Evolutionary conservation across 352 stramenopile genomes (phyloP), one percentile per base, ranked within the genome.

Genomic region (Globisporangium okanoganense): DNA sequence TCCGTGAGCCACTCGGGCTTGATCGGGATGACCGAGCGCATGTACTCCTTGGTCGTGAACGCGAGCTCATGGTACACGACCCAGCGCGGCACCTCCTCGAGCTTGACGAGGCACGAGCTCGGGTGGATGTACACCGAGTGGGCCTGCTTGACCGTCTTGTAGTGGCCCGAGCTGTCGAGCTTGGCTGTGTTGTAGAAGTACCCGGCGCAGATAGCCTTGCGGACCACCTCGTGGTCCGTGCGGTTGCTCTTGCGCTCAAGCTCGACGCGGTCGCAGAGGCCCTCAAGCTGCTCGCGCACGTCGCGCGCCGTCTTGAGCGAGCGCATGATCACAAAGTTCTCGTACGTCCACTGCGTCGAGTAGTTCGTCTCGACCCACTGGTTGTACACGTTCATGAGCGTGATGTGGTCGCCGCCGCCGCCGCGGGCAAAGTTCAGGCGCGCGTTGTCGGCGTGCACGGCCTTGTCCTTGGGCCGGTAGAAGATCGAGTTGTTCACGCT

Each of bases 151-250:
- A 99, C 88, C 5, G 98, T 99, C 82, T 99, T 97, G 77, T 99
- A 99, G 45, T 98, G 90, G 3, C 97, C 97, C 10, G 89, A 97
- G 58, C 71, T 89, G 60, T 98, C 88, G 16, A 99, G 73, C 69
- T 98, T 98, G 22, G 97, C 96, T 5, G 96, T 98, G 76, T 99
- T 98, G 80, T 99, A 99, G 71, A 99, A 99, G 85, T 98, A 99
- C 22, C 98, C 98, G 5, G 96, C 92, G 29, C 94, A 99, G 33
- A 99, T 96, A 10, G 97, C 90, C 66, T 99, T 99, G 25, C 96
- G 85, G 45, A 99, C 93, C 40, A 83, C 71, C 57, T 99, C 97
- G 35, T 98, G 90, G 67, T 99, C 92, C 25, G 65, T 75, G 18
- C 72, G 69, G 66, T 94, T 95, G 65, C 75, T 94, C 25, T 61